Conservation (phyloP, 2,329 filamentous ascomycete species). For the Falciphora oryzae region DNA sequence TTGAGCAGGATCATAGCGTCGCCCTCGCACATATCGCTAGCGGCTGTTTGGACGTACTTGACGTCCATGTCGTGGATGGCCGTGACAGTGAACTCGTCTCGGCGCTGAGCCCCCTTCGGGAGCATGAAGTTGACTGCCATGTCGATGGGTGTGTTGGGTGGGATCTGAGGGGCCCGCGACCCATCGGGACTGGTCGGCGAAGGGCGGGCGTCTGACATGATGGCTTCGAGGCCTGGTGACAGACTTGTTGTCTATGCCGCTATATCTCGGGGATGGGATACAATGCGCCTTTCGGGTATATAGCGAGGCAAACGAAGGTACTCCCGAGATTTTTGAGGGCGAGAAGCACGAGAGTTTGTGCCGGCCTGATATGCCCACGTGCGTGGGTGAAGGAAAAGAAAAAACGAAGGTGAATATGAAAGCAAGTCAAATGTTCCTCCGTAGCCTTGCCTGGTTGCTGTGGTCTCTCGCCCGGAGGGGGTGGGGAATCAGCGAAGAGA, state of each 20-base stretch:
- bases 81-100: background rate
- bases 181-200: too few species aligned
- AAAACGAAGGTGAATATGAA: too few species aligned
- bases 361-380: too few species aligned
- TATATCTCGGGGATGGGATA: background rate
- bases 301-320: too few species aligned
- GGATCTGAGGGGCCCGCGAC: background rate
- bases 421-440: too few species aligned
- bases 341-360: too few species aligned
- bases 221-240: background rate
- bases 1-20: constrained; percentile 17
- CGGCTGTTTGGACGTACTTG: constrained; percentile 9
- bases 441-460: too few species aligned
- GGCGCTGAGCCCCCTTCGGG: background rate
- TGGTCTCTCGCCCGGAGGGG: too few species aligned
- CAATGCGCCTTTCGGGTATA: too few species aligned
- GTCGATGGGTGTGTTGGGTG: constrained; percentile 1
- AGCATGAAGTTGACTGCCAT: constrained; percentile 6
- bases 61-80: constrained; percentile 5
- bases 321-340: too few species aligned
- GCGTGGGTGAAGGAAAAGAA: too few species aligned
- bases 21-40: constrained; percentile 11
- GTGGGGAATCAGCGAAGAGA: too few species aligned
- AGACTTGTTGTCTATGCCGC: background rate
- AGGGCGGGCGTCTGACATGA: background rate